Evolutionary conservation across 805 yeast species (phyloP), one percentile per base, ranked within the genome.

Genomic region (Ogataea allantospora): DNA sequence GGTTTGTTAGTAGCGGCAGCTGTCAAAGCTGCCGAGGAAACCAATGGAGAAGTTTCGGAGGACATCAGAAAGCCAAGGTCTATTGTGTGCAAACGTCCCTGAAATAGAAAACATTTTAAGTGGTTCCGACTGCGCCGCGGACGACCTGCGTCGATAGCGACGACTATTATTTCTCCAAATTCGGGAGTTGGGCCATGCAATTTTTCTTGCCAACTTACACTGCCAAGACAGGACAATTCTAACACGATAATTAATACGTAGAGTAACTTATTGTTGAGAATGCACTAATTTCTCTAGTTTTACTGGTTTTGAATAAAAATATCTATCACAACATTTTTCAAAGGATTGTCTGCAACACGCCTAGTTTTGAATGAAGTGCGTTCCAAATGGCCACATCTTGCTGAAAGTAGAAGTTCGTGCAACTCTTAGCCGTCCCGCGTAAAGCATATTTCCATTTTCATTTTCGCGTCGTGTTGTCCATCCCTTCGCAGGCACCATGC

Each of bases 1-100:
- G 30, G 2, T 13, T 25, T 31, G 28, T 33, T 40, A 13, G 46
- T 42, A 5, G 38, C 20, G 13, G 12, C 34, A 11, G 33, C n/a
- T 26, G 7, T 17, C 8, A 13, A 27, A 13, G 43, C 28, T 14
- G 39, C 23, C 28, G 27, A 28, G 4, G 47, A 37, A 6, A 45
- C 33, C 30, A 45, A 37, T 6, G 47, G 38, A 7, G 48, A 17
- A 7, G 21, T 27, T 42, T 47, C 51, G 2, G 48, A 29, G 7
- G 48, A 12, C 50, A 46, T 45, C n/a, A 13, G 18, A 20, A 5
- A 9, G 20, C 11, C 4, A 21, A 21, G 21, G 21, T 9, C 23
- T 21, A 7, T 21, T 4, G 23, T 7, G 11, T 21, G 11, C 8
- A 21, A 21, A 4, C 4, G 23, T 5, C 23, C 23, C 23, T 21